Evolutionary conservation across 352 stramenopile genomes (phyloP).

Genomic region (Phytophthora parvispora): DNA sequence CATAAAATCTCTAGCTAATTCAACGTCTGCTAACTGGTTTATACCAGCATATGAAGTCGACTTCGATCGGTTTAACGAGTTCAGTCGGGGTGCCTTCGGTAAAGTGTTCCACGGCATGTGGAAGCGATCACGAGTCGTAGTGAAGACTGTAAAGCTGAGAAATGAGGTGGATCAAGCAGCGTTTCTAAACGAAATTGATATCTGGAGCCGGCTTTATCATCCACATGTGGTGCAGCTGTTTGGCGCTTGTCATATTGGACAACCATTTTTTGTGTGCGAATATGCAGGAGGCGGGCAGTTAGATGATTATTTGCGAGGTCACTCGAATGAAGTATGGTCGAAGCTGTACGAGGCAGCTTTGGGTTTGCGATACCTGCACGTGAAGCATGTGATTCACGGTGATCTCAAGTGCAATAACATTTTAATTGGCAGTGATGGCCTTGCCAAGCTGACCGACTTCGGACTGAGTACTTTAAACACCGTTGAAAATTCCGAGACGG

Average conservation of each 20-base stretch:
- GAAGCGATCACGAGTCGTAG: constrained; percentile 26
- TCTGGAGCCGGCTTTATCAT: constrained; percentile 30
- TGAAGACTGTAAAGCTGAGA: constrained; percentile 25
- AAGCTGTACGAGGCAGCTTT: constrained; percentile 27
- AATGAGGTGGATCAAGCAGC: constrained; percentile 13
- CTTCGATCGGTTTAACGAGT: constrained; percentile 21
- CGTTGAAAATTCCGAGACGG: constrained; percentile 1
- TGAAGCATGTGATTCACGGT: constrained; percentile 22
- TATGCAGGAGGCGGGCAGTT: constrained; percentile 17
- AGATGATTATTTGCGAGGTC: constrained; percentile 10
- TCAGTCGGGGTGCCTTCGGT: constrained; percentile 17
- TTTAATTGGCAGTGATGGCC: constrained; percentile 16
- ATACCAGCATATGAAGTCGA: constrained; percentile 27
- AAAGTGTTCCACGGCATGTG: constrained; percentile 22
- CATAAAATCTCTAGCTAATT: too few species aligned
- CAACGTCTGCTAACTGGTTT: too few species aligned
- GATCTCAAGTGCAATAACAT: constrained; percentile 40
- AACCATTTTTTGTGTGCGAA: constrained; percentile 31
- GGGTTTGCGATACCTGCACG: constrained; percentile 26
- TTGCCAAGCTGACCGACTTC: constrained; percentile 31
- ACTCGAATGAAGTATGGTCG: constrained; percentile 6
- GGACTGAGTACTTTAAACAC: constrained; percentile 23
- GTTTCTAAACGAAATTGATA: constrained; percentile 26
- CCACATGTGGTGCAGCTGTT: constrained; percentile 29
- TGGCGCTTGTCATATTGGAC: constrained; percentile 22